These are phyloP conservation scores for Eustoma russellianum DNA, from an alignment of 257 asterid species.

Conservation along the genomic window DNA sequence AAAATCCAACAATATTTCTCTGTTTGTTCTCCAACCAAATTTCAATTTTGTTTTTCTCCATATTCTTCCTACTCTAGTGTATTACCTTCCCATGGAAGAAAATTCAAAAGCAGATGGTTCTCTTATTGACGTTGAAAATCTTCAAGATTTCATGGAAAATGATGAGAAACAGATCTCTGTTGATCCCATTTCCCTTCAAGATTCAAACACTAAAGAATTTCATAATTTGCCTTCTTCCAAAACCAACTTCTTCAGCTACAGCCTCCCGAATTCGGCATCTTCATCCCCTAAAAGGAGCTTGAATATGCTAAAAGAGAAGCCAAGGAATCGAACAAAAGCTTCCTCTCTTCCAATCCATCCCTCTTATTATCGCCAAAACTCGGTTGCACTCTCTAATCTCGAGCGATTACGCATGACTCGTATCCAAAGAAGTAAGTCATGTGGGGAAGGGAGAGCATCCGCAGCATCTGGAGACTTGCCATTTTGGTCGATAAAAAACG, in stretches of 20 bases:
- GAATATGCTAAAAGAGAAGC: slow-evolving; percentile 13
- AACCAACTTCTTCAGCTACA: slow-evolving; percentile 38
- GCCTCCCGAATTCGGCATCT: slow-evolving; percentile 52
- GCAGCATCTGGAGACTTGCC: slow-evolving; percentile 50
- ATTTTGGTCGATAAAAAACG: slow-evolving; percentile 22
- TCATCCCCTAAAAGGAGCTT: slow-evolving; percentile 36
- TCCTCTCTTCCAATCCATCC: slow-evolving; percentile 16
- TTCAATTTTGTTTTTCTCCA: not conserved
- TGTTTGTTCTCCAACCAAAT: not conserved
- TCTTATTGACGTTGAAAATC: slow-evolving; percentile 5
- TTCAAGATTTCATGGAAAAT: not conserved
- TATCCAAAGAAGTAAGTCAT: slow-evolving; percentile 35
- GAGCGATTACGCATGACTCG: slow-evolving; percentile 47
- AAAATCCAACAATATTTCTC: slow-evolving; percentile 7
- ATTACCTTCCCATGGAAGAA: not conserved
- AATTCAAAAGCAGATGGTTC: slow-evolving; percentile 9
- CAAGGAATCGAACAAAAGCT: slow-evolving; percentile 16
- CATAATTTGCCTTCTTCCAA: slow-evolving; percentile 17
- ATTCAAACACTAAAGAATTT: slow-evolving; percentile 14
- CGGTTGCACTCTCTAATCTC: slow-evolving; percentile 61
- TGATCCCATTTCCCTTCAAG: slow-evolving; percentile 49
- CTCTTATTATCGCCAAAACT: slow-evolving; percentile 38
- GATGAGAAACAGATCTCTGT: slow-evolving; percentile 56
- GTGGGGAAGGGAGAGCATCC: slow-evolving; percentile 31
- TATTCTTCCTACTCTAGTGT: not conserved